Base-by-base conservation (phyloP, 495 filamentous ascomycete genomes). In the Tuber brumale region DNA sequence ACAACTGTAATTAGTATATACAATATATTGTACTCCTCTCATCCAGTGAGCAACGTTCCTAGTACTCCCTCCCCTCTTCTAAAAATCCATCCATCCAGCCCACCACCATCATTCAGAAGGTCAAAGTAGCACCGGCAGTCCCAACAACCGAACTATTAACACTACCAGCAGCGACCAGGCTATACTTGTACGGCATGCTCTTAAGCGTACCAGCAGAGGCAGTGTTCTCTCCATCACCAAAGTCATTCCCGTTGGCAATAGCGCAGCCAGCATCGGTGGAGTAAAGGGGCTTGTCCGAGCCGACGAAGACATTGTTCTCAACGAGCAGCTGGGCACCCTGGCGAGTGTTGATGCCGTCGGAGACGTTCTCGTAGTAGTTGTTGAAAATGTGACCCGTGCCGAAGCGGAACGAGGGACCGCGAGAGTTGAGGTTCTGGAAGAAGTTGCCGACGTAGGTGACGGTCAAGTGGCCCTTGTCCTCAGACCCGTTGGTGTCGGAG, bases 261-360 rank as follows among this genome's bases (percentile, higher is more conserved):
- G 87, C 86, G 80, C 86, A 85, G 12, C 87, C 86, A 42, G 82
- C 86, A 76, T 91, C 87, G 37, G 84, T 85, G 44, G 86, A 86
- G 81, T 88, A 88, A 41, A 91, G 84, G 9, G 87, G 84, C 76
- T 86, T 85, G 1, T 84, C 84, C 70, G 79, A 78, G n/a, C 82
- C 81, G 31, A 82, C 83, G 82, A 91, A 92, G 37, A 84, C 85
- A 79, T 87, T 90, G 74, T 86, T 87, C 84, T 92, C 85, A 45
- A 90, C 89, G 18, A 91, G 84, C 7, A 90, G 81, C 84, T 91
- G 88, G n/a, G 90, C 90, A 44, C 88, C 89, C 74, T 89, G 84
- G 66, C 90, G 87, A 23, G 89, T 88, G 85, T 92, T 90, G 85
- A 92, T 88, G 46, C 87, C 89, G 66, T 88, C 87, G 74, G 77